These are phyloP conservation scores for Macadamia tetraphylla DNA, from an alignment of 164 flowering plant genomes.

Conservation along the genomic window DNA sequence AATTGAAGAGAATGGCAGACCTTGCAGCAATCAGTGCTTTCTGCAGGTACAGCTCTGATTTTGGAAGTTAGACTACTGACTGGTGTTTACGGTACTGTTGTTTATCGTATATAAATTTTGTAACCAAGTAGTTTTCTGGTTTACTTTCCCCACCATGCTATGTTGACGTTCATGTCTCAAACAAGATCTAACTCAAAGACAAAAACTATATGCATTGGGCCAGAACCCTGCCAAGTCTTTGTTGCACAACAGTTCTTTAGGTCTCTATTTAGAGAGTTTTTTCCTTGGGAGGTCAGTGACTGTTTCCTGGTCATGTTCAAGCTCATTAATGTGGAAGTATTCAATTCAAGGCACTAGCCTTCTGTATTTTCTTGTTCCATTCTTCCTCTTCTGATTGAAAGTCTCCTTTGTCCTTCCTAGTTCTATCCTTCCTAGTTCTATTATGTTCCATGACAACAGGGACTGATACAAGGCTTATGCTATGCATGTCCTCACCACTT, in stretches of 20 bases:
- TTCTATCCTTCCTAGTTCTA: too few species aligned
- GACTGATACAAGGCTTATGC: too few species aligned
- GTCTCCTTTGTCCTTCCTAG: too few species aligned
- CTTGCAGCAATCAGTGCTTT: conserved; percentile 83
- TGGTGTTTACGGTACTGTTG: neutral
- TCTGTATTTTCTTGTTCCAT: too few species aligned
- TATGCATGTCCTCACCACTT: too few species aligned
- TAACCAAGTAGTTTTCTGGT: neutral
- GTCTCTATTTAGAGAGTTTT: neutral
- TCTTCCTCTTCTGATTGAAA: too few species aligned
- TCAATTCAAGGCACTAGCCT: too few species aligned
- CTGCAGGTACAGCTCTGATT: conserved; percentile 45
- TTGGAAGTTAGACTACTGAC: conserved; percentile 4
- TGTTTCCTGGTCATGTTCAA: neutral
- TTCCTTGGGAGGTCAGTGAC: neutral
- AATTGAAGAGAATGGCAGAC: conserved; percentile 61
- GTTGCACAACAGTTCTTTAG: too few species aligned
- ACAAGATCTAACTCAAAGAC: neutral
- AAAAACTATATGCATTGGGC: neutral
- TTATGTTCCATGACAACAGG: too few species aligned
- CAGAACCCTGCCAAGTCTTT: neutral
- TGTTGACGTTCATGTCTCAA: neutral
- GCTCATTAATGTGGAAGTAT: neutral
- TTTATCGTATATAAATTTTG: neutral
- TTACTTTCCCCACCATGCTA: neutral